Evolutionary conservation across 768 basidiomycete species (phyloP), one percentile per base, ranked within the genome.

Genomic region (Cantharellus anzutake): DNA sequence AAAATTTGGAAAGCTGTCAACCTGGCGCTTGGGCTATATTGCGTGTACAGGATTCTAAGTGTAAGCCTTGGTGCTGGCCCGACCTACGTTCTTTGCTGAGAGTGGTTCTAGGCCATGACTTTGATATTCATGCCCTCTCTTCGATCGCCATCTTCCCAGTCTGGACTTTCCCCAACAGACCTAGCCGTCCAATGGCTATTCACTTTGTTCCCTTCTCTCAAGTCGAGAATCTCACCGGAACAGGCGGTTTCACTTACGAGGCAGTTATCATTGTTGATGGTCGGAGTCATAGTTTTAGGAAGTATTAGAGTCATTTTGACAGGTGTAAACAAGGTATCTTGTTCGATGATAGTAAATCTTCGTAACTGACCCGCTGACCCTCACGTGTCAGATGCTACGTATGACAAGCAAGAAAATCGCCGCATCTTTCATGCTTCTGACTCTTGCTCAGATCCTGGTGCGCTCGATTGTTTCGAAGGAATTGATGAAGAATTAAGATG

Each of bases 401-500:
- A 77, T 84, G 16, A 81, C 81, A 41, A 84, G 80, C 64, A 75
- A 80, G 41, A 84, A 78, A 58, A 73, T 84, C 4, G 82, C 82
- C 41, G 84, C 84, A 3, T 83, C 83, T 3, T 70, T 90, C 48
- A 83, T 90, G 77, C 68, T 90, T 35, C 76, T 91, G 39, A 69
- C 83, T 5, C 75, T 91, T 34, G 83, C 86, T 4, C 86, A 91
- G 67, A 74, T 91, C 53, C 88, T 91, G 87, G 87, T 86, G 63
- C 41, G 75, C 66, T 11, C 7, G 59, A 11, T 34, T 51, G 34
- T 38, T 57, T 11, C 38, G 11, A 14, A 37, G 14, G 1, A 7
- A 7, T 37, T 55, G 11, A 11, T 37, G 11, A 7, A 11, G 35
- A 29, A 42, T 29, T 50, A 39, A 34, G 42, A 55, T 2, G 16